Evolutionary conservation across 106 monocot genomes (phyloP).

Genomic region (Cymbidium sinense): DNA sequence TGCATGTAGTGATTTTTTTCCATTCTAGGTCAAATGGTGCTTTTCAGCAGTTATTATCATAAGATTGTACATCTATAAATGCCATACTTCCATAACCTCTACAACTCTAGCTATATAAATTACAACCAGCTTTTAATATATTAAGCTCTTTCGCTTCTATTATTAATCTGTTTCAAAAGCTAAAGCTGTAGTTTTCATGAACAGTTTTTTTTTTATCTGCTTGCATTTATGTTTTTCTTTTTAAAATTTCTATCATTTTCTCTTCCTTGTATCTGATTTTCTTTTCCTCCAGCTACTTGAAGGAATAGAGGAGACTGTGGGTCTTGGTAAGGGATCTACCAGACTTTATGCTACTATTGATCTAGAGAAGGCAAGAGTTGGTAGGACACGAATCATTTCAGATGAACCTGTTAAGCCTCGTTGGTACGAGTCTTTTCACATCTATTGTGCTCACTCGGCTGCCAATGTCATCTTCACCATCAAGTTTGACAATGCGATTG

Average conservation of each 20-base stretch:
- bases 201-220: background rate
- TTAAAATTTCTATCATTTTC: background rate
- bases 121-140: no score
- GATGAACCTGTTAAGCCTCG: slow-evolving; percentile 21
- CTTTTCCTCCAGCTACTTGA: slow-evolving; percentile 22
- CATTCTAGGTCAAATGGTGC: no score
- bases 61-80: no score
- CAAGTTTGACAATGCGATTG: slow-evolving; percentile 18
- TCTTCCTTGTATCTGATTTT: background rate
- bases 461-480: slow-evolving; percentile 26
- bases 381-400: slow-evolving; percentile 32
- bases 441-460: slow-evolving; percentile 23
- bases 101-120: no score
- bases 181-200: background rate
- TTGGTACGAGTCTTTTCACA: slow-evolving; percentile 31
- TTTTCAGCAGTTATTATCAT: no score
- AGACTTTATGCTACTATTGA: slow-evolving; percentile 44
- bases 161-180: no score
- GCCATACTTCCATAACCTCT: no score
- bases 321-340: slow-evolving; percentile 25
- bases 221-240: background rate
- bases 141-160: no score
- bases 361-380: slow-evolving; percentile 55
- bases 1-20: no score
- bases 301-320: slow-evolving; percentile 32